Conservation (phyloP, 1,139 yeast species). For the Kurtzmaniella natalensis region DNA sequence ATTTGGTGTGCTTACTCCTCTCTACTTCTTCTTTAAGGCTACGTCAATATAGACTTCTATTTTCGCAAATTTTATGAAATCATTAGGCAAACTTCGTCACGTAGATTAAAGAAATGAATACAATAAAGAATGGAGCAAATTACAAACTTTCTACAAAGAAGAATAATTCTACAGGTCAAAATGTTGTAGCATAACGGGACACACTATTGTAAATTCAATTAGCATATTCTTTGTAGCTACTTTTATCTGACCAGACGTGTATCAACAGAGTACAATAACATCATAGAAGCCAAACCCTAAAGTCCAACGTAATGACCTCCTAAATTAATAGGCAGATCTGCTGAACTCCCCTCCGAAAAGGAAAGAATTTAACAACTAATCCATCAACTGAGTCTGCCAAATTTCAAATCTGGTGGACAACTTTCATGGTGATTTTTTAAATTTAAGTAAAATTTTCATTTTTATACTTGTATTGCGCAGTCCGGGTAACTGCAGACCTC, state of each 20-base stretch:
- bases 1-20: too few species aligned
- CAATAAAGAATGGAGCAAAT: too few species aligned
- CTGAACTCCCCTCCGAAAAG: conserved; percentile 5
- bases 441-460: neutral
- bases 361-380: conserved; percentile 13
- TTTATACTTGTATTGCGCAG: neutral
- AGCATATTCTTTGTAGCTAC: conserved; percentile 49
- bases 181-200: conserved; percentile 61
- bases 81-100: too few species aligned
- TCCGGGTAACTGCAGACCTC: conserved; percentile 6
- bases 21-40: too few species aligned
- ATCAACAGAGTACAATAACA: conserved; percentile 36
- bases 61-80: too few species aligned
- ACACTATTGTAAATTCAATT: conserved; percentile 36
- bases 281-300: conserved; percentile 12
- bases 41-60: too few species aligned
- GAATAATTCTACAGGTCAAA: conserved; percentile 1
- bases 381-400: conserved; percentile 24
- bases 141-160: neutral
- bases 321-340: conserved; percentile 49
- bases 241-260: conserved; percentile 41
- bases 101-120: too few species aligned
- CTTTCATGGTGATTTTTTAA: conserved; percentile 21
- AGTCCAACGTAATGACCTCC: conserved; percentile 28
- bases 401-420: conserved; percentile 36